Conservation (phyloP, 75 land plant genomes). For the Cunninghamia lanceolata region DNA sequence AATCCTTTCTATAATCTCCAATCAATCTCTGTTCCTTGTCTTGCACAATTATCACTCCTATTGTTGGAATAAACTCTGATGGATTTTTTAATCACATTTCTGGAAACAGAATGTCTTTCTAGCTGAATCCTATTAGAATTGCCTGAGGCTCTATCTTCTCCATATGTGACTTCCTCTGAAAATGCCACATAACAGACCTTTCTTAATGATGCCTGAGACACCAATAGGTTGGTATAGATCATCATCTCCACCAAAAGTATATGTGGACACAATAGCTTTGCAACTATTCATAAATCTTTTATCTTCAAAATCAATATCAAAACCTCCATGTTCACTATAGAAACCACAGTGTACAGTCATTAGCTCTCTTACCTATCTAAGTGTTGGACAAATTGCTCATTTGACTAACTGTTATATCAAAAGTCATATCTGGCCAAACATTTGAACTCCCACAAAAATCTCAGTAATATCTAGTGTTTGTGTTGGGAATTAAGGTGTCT, state of each 20-base stretch:
- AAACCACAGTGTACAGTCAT: no score
- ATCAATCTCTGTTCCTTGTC: not conserved
- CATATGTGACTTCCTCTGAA: not conserved
- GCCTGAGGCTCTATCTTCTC: conserved; percentile 7
- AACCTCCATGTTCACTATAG: no score
- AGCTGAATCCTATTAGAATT: not conserved
- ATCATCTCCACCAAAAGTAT: conserved; percentile 99
- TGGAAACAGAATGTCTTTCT: conserved; percentile 1
- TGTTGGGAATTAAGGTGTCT: no score
- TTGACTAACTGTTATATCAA: conserved; percentile 7
- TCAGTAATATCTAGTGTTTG: no score
- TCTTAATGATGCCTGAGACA: conserved; percentile 62
- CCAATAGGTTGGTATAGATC: conserved; percentile 97
- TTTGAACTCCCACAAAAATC: conserved; percentile 11
- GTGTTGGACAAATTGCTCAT: not conserved
- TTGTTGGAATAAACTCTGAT: not conserved
- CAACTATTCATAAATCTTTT: conserved; percentile 68
- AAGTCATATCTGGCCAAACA: conserved; percentile 2
- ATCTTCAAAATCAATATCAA: no score
- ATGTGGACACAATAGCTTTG: conserved; percentile 81
- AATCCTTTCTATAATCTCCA: not conserved
- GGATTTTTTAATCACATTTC: conserved; percentile 1
- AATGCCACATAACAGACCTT: conserved; percentile 40
- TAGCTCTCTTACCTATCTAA: conserved; percentile 54
- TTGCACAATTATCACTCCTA: not conserved